Conservation (phyloP, 2,329 filamentous ascomycete species). For the Ascochyta rabiei region DNA sequence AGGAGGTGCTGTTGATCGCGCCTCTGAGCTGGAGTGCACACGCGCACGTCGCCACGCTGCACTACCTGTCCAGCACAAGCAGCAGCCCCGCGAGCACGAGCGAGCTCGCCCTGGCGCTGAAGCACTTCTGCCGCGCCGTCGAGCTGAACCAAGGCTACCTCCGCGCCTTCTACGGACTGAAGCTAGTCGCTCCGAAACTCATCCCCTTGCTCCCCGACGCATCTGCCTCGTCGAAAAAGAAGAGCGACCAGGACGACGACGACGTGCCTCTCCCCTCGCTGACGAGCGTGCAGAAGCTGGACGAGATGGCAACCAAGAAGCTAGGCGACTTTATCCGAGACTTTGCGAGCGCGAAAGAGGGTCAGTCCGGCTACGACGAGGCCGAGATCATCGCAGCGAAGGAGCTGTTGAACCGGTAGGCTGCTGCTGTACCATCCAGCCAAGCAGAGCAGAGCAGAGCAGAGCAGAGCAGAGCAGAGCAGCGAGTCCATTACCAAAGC, state of each 20-base stretch:
- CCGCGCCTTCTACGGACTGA: slow-evolving; percentile 90
- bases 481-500: slow-evolving; percentile 2
- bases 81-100: slow-evolving; percentile 39
- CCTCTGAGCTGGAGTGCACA: slow-evolving; percentile 98
- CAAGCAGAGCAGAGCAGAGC: not conserved
- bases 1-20: slow-evolving; percentile 84
- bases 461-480: no score
- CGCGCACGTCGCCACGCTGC: slow-evolving; percentile 81
- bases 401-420: slow-evolving; percentile 66
- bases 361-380: slow-evolving; percentile 75
- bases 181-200: slow-evolving; percentile 64
- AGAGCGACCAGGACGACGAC: slow-evolving; percentile 43
- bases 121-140: slow-evolving; percentile 86
- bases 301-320: slow-evolving; percentile 74
- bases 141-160: slow-evolving; percentile 94
- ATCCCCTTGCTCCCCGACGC: slow-evolving; percentile 41
- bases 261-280: slow-evolving; percentile 60
- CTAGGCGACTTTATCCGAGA: slow-evolving; percentile 75
- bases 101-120: slow-evolving; percentile 72
- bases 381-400: slow-evolving; percentile 74
- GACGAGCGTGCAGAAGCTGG: slow-evolving; percentile 69
- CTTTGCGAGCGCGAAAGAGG: slow-evolving; percentile 63
- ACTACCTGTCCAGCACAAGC: slow-evolving; percentile 67
- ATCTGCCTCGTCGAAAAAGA: slow-evolving; percentile 28
- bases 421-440: not conserved